A percentile compares a stretch with the other conserved stretches of the same genome.
phyloP scores from a whole-genome alignment of 257 asterid genomes.

The Scutellaria galericulata region DNA sequence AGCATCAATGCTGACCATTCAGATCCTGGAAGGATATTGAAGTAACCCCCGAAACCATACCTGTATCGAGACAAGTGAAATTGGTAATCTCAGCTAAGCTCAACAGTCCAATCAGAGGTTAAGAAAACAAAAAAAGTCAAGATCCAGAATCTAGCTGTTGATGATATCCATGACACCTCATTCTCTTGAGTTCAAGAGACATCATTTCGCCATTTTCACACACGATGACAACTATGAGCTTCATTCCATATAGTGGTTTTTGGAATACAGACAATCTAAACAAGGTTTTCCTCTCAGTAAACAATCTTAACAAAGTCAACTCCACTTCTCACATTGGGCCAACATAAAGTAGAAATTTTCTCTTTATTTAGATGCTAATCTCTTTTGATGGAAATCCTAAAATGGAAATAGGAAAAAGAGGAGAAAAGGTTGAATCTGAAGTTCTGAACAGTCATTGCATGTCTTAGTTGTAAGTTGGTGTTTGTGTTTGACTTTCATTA shows the following conservation, averaged over 20 bases:
- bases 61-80: conserved; percentile 44
- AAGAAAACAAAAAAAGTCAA: background rate
- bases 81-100: background rate
- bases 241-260: background rate
- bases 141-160: background rate
- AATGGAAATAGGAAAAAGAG: background rate
- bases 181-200: background rate
- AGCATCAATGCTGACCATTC: conserved; percentile 99
- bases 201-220: conserved; percentile 2
- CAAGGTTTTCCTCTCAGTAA: background rate
- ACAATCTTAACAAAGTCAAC: background rate
- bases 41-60: conserved; percentile 98
- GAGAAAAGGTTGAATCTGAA: background rate
- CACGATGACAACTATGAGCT: background rate
- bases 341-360: background rate
- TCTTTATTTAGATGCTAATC: background rate
- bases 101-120: background rate
- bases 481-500: background rate
- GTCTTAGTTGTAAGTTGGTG: background rate
- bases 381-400: background rate
- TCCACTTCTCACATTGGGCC: background rate
- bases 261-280: background rate
- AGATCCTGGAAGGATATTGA: conserved; percentile 95
- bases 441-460: background rate
- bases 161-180: background rate